phyloP scores from a whole-genome alignment of 768 basidiomycete species.

The Hygrophorus pudorinus region DNA sequence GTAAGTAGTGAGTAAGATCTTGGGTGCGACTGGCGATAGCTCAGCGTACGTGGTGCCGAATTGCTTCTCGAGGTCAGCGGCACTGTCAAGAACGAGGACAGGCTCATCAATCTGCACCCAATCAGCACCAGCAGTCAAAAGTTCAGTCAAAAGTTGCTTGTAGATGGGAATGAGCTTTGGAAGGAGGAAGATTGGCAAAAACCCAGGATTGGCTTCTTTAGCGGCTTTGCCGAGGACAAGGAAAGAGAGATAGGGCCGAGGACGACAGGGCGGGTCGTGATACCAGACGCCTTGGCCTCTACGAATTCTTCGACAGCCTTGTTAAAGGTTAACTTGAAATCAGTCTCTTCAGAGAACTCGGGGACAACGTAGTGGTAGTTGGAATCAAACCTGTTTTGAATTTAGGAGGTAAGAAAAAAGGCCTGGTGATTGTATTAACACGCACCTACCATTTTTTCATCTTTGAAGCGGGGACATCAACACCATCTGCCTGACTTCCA shows the following conservation, averaged over 20 bases:
- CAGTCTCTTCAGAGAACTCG: conserved; percentile 80
- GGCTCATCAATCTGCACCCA: conserved; percentile 98
- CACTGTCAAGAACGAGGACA: conserved; percentile 85
- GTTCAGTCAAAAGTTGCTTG: conserved; percentile 77
- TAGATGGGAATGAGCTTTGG: conserved; percentile 86
- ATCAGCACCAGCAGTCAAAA: conserved; percentile 89
- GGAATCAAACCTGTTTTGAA: conserved; percentile 74
- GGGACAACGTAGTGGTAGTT: conserved; percentile 99
- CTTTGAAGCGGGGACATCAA: conserved; percentile 95
- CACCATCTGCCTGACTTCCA: conserved; percentile 87
- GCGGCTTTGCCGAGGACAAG: conserved; percentile 86
- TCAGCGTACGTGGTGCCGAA: conserved; percentile 74
- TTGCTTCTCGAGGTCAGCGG: conserved; percentile 65
- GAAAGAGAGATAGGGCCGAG: conserved; percentile 94
- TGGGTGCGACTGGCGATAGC: conserved; percentile 74
- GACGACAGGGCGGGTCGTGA: conserved; percentile 89
- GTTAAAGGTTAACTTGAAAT: conserved; percentile 95
- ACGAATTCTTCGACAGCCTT: conserved; percentile 90
- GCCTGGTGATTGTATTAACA: neutral
- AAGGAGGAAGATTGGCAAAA: conserved; percentile 88
- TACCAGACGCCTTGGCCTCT: conserved; percentile 86
- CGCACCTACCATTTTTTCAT: conserved; percentile 99
- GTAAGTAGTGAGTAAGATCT: conserved; percentile 93
- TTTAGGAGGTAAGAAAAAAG: conserved; percentile 1
- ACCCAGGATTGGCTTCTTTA: conserved; percentile 73